Base-by-base conservation (phyloP, 1,139 yeast genomes). In the Candida frijolesensis region DNA sequence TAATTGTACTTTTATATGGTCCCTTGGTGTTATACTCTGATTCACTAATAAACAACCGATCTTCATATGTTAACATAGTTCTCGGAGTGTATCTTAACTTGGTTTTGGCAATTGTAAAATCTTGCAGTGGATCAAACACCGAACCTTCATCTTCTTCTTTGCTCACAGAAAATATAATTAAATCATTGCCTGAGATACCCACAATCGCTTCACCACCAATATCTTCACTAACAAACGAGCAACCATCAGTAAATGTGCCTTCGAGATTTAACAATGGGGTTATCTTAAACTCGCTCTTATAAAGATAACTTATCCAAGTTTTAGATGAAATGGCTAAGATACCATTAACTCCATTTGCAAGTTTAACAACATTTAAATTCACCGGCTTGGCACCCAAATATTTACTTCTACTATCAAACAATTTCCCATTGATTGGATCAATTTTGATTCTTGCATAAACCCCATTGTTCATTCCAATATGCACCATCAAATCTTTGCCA, bases 381-480 rank as follows among this genome's bases (percentile, higher is more conserved):
- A 91, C 86, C 0, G 89, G 82, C 37, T 76, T 74, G 0, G 87
- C 77, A 0, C 96, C 98, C 48, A 88, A 68, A 62, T 84, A 90
- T 62, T 87, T 84, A n/a, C 83, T 81, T 56, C 89, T 74, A 0
- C 92, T 82, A 55, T 86, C 87, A 0, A 82, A 72, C 12, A 92
- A 67, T 46, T 80, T 79, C 0, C 96, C 97, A 2, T 85, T 74
- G 2, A 73, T 62, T 1, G 68, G 65, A 59, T 87, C 89, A 32
- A 90, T 60, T 7, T 71, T 71, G 0, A 90, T 81, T 30, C 85
- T 73, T 2, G 86, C 84, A 67, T 87, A 89, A 1, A 91, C 82
- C 33, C 99, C 99, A 64, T 84, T 89, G 25, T 74, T 79, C 75
- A 92, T 76, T 1, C 98, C 98, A 47, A 90, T 80, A 65, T 91